phyloP scores from a whole-genome alignment of 2,329 filamentous ascomycete species.

The Colletotrichum tanaceti region DNA sequence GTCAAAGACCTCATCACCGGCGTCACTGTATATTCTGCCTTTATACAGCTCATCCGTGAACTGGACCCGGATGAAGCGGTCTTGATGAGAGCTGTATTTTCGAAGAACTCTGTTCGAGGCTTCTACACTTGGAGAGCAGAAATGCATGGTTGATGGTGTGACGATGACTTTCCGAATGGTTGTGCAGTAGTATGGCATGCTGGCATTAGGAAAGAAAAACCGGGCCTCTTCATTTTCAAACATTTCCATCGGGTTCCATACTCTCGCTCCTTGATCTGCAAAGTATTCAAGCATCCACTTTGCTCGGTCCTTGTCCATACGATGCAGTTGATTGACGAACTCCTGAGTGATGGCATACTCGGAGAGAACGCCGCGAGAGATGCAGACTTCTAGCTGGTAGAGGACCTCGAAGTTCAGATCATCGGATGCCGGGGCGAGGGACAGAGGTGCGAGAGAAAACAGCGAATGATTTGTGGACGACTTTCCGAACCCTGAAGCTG shows the following conservation, averaged over 20 bases:
- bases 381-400: slow-evolving; percentile 92
- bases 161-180: slow-evolving; percentile 81
- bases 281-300: slow-evolving; percentile 79
- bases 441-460: not conserved
- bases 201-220: slow-evolving; percentile 59
- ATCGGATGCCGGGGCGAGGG: not conserved
- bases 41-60: slow-evolving; percentile 83
- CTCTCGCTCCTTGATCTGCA: slow-evolving; percentile 69
- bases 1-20: slow-evolving; percentile 72
- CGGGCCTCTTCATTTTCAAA: slow-evolving; percentile 68
- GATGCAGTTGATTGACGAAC: slow-evolving; percentile 74
- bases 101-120: slow-evolving; percentile 89
- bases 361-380: slow-evolving; percentile 81
- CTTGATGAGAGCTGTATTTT: slow-evolving; percentile 73
- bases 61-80: slow-evolving; percentile 88
- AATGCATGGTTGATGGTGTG: slow-evolving; percentile 86
- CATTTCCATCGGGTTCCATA: slow-evolving; percentile 78
- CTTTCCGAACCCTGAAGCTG: not conserved
- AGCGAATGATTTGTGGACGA: not conserved
- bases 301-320: slow-evolving; percentile 60
- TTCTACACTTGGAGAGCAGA: slow-evolving; percentile 82
- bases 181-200: slow-evolving; percentile 77
- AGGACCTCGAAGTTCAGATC: slow-evolving; percentile 76
- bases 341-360: slow-evolving; percentile 77
- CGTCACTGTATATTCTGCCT: slow-evolving; percentile 68